Base-by-base conservation (phyloP, 1,139 yeast species). In the Pichia sp. region DNA sequence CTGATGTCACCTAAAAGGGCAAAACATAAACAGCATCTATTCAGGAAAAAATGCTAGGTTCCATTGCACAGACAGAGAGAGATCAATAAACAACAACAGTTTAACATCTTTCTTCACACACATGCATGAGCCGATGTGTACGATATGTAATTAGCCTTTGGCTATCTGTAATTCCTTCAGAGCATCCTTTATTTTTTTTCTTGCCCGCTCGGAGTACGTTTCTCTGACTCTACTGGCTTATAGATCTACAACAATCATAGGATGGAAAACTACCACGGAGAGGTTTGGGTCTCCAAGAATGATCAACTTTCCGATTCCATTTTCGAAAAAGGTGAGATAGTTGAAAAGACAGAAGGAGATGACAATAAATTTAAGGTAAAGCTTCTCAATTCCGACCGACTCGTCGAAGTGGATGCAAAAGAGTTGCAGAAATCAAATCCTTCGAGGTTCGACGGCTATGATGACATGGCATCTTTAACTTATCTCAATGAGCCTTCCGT, bases 391-490 rank as follows among this genome's bases (percentile, higher is more conserved):
- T 31, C 48, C 14, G 49, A 54, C 8, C 54, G 46, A 38, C 38
- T 49, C 4, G 42, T 41, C 4, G 52, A 68, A 2, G 75, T 84
- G 4, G 73, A 74, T 33, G 73, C 79, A 36, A 71, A 74, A 30
- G 69, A 72, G 34, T 73, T 85, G 24, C 87, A 87, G 60, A 83
- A 83, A 61, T 85, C 87, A 55, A 93, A 93, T 67, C 99, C 99
- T 1, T 78, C 85, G n/a, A 88, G 89, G 64, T 93, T 93, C 70
- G 95, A 93, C 71, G 86, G 84, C 64, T 92, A 95, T 58, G 84
- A 87, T 63, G 97, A 93, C 67, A 90, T 93, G 95, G 98, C 99
- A 0, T 96, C 92, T 63, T 76, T 93, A 63, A 95, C 99, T 1
- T 92, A 86, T 69, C 76, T 93, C 61, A 95, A 93, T 69, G 99